Base-by-base conservation (phyloP, 148 eudicot genomes). In the Beta vulgaris region DNA sequence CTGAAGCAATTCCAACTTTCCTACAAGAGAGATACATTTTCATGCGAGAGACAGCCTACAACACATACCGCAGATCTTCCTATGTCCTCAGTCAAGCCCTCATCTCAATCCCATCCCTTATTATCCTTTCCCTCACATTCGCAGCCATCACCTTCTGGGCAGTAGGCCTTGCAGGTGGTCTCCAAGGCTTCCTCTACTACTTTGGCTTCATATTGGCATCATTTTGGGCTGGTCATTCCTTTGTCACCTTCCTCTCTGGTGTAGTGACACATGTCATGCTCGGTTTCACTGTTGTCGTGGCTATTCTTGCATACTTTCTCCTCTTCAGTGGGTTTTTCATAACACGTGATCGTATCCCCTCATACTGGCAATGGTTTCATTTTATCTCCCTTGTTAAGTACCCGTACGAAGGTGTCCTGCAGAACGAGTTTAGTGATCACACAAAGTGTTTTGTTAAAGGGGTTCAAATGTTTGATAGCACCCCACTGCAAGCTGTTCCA, bases 201-300 rank as follows among this genome's bases (percentile, higher is more conserved):
- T 85, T 88, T 68, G 51, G 80, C 71, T 78, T 89, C 78, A 78
- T 89, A 7, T 31, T 88, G 26, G 97, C 89, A 23, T 80, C 98
- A 0, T 93, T 93, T 64, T 93, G 98, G 98, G 88, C 97, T 4
- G 97, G 98, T 25, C 90, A 88, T 77, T 93, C 98, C 7, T 93
- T 93, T 57, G 97, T 93, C 46, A 93, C 97, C 15, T 93, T 93
- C 85, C 83, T 91, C 14, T 93, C 98, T 6, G 98, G 97, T 0
- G 73, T 93, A 2, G 90, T 91, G 61, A 78, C 91, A 15, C 86
- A 93, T 59, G 88, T 88, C 11, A 88, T 91, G 92, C 73, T 91
- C 25, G 91, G 89, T 2, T 92, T 86, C 84, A 89, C 91, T 1
- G 90, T 93, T 0, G 98, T 93, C 0, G 98, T 91, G 6, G 88